phyloP scores from a whole-genome alignment of 164 flowering plant species.

The Piper longum region DNA sequence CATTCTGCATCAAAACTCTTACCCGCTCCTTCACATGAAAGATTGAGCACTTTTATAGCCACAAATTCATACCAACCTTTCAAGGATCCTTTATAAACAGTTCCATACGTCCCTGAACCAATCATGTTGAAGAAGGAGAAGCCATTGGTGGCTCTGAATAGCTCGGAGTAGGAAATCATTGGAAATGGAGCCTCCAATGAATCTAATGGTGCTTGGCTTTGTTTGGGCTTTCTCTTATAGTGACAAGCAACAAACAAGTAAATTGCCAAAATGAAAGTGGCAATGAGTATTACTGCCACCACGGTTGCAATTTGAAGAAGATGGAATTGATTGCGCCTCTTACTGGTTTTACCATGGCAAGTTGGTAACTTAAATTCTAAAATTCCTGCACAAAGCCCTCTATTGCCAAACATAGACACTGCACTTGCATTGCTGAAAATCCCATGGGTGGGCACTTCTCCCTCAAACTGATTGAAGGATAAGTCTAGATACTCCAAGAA shows the following conservation, averaged over 20 bases:
- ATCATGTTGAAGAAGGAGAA: slow-evolving; percentile 8
- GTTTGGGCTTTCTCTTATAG: not conserved
- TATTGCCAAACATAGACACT: slow-evolving; percentile 18
- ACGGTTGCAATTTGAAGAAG: not conserved
- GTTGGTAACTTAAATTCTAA: slow-evolving; percentile 12
- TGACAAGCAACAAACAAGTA: not conserved
- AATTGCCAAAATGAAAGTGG: not conserved
- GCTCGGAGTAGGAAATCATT: slow-evolving; percentile 9
- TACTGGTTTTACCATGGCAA: slow-evolving; percentile 6
- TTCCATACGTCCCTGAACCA: slow-evolving; percentile 12
- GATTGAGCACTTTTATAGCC: slow-evolving; percentile 14
- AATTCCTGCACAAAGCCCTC: slow-evolving; percentile 27
- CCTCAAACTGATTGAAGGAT: slow-evolving; percentile 29
- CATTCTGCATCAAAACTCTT: slow-evolving; percentile 16
- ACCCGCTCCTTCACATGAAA: slow-evolving; percentile 9
- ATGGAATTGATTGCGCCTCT: not conserved
- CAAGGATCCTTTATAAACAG: slow-evolving; percentile 10
- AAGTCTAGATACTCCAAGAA: slow-evolving; percentile 10
- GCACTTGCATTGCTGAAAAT: slow-evolving; percentile 21
- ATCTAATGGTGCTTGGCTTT: not conserved
- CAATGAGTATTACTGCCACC: too few relatives aligned
- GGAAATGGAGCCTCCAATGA: not conserved
- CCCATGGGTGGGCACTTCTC: slow-evolving; percentile 29
- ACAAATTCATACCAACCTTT: not conserved
- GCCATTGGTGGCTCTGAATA: slow-evolving; percentile 9